Percentiles rank a stretch among this genome's conserved stretches.
phyloP scores from a whole-genome alignment of 768 basidiomycete genomes.

The Vararia minispora region DNA sequence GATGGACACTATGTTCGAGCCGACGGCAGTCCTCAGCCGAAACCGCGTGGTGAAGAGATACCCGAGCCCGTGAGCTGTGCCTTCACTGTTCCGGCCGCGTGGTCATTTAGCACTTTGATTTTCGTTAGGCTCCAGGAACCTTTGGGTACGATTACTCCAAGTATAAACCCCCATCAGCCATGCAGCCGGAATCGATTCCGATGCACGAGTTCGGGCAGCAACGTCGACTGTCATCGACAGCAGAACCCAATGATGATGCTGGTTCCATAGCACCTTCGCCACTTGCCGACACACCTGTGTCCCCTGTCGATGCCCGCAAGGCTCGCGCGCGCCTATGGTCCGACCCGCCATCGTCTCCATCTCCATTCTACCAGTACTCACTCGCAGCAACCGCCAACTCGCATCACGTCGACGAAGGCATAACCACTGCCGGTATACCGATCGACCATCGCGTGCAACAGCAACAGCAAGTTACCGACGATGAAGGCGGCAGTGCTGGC shows the following conservation, averaged over 20 bases:
- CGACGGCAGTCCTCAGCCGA: slow-evolving; percentile 55
- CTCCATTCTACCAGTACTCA: slow-evolving; percentile 53
- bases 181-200: slow-evolving; percentile 28
- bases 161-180: slow-evolving; percentile 35
- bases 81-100: slow-evolving; percentile 1
- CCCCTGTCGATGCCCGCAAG: slow-evolving; percentile 19
- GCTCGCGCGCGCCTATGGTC: slow-evolving; percentile 14
- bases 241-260: slow-evolving; percentile 15
- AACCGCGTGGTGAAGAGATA: slow-evolving; percentile 23
- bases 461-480: slow-evolving; percentile 20
- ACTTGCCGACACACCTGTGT: slow-evolving; percentile 19
- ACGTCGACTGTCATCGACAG: slow-evolving; percentile 9
- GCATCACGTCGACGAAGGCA: slow-evolving; percentile 15
- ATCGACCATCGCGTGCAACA: slow-evolving; percentile 9
- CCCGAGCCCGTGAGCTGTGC: slow-evolving; percentile 46
- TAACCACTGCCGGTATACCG: slow-evolving; percentile 9
- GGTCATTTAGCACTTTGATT: slow-evolving; percentile 4
- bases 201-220: slow-evolving; percentile 58
- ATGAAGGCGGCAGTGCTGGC: slow-evolving; percentile 41
- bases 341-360: slow-evolving; percentile 35
- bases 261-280: slow-evolving; percentile 14
- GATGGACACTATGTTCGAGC: slow-evolving; percentile 58
- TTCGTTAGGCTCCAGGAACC: slow-evolving; percentile 62
- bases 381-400: slow-evolving; percentile 10
- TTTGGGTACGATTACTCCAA: slow-evolving; percentile 73